Conservation (phyloP, 1,139 yeast genomes). For the Lodderomyces oxycetoniae region DNA sequence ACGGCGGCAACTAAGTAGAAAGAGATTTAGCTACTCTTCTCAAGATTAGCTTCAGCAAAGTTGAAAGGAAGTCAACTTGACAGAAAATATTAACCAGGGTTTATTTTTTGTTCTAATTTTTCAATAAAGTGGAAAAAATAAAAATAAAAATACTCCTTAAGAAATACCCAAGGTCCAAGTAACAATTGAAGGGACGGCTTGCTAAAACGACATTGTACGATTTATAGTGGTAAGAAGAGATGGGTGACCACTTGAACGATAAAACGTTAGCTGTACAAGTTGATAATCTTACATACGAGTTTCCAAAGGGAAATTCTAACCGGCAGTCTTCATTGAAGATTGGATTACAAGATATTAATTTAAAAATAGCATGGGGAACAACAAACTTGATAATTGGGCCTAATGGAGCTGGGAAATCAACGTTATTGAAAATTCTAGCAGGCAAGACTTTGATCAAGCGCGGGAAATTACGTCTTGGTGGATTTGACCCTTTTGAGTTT, state of each 20-base stretch:
- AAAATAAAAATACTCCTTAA: too few relatives aligned
- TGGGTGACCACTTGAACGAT: constrained; percentile 10
- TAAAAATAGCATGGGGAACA: constrained; percentile 64
- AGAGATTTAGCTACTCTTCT: too few relatives aligned
- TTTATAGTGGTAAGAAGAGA: neutral
- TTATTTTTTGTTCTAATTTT: too few relatives aligned
- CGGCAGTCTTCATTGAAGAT: constrained; percentile 35
- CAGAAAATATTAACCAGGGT: too few relatives aligned
- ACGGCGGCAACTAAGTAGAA: too few relatives aligned
- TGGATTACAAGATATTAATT: constrained; percentile 61
- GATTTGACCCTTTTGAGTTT: constrained; percentile 80
- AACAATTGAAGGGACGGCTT: too few relatives aligned
- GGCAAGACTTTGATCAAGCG: constrained; percentile 82
- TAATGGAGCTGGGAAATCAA: constrained; percentile 96
- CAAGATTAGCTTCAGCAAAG: too few relatives aligned
- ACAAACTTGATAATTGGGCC: constrained; percentile 84
- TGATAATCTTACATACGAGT: constrained; percentile 61
- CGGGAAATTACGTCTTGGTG: constrained; percentile 68
- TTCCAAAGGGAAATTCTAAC: constrained; percentile 38
- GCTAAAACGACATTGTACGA: too few relatives aligned
- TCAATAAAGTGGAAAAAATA: too few relatives aligned
- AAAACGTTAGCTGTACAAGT: constrained; percentile 56
- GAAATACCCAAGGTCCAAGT: too few relatives aligned
- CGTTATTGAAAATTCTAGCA: constrained; percentile 75
- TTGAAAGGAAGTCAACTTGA: too few relatives aligned